A percentile compares a stretch with the other conserved stretches of the same genome.
phyloP scores from a whole-genome alignment of 1,139 yeast species.

The Chernovozyma aurita region DNA sequence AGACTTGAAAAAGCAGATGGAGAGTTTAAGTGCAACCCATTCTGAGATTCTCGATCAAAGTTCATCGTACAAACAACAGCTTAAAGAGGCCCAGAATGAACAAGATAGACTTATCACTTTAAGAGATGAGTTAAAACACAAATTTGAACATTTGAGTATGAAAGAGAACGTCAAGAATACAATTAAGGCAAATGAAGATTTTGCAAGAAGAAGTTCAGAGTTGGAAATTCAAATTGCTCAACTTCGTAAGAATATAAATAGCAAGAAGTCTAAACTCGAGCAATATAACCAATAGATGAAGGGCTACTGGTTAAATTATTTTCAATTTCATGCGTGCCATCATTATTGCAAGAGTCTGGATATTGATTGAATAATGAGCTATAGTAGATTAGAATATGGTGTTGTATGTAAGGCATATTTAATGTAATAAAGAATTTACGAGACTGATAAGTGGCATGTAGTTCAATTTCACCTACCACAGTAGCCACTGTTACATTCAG shows the following conservation, averaged over 20 bases:
- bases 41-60: slow-evolving; percentile 36
- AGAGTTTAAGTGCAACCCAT: slow-evolving; percentile 33
- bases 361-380: no score
- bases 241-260: slow-evolving; percentile 16
- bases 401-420: no score
- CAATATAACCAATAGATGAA: slow-evolving; percentile 3
- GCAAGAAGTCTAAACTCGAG: slow-evolving; percentile 17
- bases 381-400: no score
- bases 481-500: no score
- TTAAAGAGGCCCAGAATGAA: slow-evolving; percentile 19
- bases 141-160: slow-evolving; percentile 40
- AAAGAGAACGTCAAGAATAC: slow-evolving; percentile 43
- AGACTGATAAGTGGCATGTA: no score
- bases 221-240: slow-evolving; percentile 30
- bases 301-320: no score
- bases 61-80: slow-evolving; percentile 22
- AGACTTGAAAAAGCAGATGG: slow-evolving; percentile 27
- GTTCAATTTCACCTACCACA: no score
- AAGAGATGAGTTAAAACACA: slow-evolving; percentile 21
- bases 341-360: no score
- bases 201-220: slow-evolving; percentile 33
- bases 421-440: no score
- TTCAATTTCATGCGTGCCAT: no score
- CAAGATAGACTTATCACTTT: slow-evolving; percentile 16
- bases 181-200: slow-evolving; percentile 42